Percentiles rank a stretch among this genome's conserved stretches.
Evolutionary conservation across 768 basidiomycete species (phyloP).

Genomic region (Rickenella mellea): DNA sequence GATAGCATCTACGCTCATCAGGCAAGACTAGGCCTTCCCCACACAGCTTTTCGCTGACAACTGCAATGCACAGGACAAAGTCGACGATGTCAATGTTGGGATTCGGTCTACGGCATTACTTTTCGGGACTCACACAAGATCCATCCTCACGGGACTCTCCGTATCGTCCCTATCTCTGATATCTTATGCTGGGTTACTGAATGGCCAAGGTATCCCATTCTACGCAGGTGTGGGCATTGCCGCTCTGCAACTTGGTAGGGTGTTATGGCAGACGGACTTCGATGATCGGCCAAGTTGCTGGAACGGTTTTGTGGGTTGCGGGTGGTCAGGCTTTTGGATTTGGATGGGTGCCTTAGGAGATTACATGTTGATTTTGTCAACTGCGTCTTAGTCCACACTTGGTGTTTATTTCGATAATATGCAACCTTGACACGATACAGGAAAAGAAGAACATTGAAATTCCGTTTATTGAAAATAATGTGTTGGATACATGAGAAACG

Average conservation of each 20-base stretch:
- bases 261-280: slow-evolving; percentile 70
- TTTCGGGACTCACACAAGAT: slow-evolving; percentile 69
- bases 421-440: too few relatives aligned
- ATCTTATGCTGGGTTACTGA: slow-evolving; percentile 71
- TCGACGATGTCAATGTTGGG: slow-evolving; percentile 77
- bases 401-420: too few relatives aligned
- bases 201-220: slow-evolving; percentile 68
- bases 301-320: slow-evolving; percentile 82
- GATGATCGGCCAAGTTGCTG: slow-evolving; percentile 74
- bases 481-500: too few relatives aligned
- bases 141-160: slow-evolving; percentile 69
- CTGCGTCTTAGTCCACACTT: background rate
- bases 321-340: slow-evolving; percentile 81
- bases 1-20: slow-evolving; percentile 98
- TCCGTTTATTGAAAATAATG: too few relatives aligned
- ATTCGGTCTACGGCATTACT: slow-evolving; percentile 93
- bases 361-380: slow-evolving; percentile 27
- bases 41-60: background rate
- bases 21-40: slow-evolving; percentile 28
- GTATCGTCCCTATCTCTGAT: slow-evolving; percentile 64
- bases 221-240: slow-evolving; percentile 72
- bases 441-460: too few relatives aligned
- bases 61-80: slow-evolving; percentile 66
- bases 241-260: slow-evolving; percentile 65
- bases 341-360: slow-evolving; percentile 76